phyloP scores from a whole-genome alignment of 768 basidiomycete species.

The Kwoniella botswanensis region DNA sequence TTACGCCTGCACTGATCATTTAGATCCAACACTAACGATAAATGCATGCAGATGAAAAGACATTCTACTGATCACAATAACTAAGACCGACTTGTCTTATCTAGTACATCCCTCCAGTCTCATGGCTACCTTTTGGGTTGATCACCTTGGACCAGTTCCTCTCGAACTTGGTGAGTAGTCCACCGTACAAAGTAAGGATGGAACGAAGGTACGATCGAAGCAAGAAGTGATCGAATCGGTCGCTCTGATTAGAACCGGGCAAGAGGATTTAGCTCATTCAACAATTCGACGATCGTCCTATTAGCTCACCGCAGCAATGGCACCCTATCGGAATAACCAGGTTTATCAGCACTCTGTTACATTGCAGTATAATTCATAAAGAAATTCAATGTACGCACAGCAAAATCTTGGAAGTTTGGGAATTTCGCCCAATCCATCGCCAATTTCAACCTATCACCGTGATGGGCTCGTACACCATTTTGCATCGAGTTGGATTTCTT shows the following conservation, averaged over 20 bases:
- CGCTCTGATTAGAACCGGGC: conserved; percentile 28
- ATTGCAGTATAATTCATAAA: not conserved
- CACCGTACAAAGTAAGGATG: conserved; percentile 37
- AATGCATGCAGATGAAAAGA: too few species aligned
- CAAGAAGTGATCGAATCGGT: conserved; percentile 45
- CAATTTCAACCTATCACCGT: conserved; percentile 39
- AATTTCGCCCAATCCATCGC: conserved; percentile 40
- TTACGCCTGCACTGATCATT: too few species aligned
- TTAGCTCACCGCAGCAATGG: conserved; percentile 3
- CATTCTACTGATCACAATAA: not conserved
- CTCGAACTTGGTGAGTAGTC: conserved; percentile 43
- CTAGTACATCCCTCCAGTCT: conserved; percentile 46
- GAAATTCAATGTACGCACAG: conserved; percentile 11
- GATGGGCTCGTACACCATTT: conserved; percentile 35
- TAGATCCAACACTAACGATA: too few species aligned
- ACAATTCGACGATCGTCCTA: not conserved
- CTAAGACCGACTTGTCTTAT: not conserved
- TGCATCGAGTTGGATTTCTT: conserved; percentile 33
- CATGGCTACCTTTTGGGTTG: conserved; percentile 45
- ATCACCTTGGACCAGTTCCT: conserved; percentile 52
- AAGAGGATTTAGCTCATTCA: conserved; percentile 1
- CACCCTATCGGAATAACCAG: not conserved
- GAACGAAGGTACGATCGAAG: conserved; percentile 35
- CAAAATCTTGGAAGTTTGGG: conserved; percentile 44
- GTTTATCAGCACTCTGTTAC: not conserved